Conservation (phyloP, 768 basidiomycete genomes). For the Strobilomyces confusus region DNA sequence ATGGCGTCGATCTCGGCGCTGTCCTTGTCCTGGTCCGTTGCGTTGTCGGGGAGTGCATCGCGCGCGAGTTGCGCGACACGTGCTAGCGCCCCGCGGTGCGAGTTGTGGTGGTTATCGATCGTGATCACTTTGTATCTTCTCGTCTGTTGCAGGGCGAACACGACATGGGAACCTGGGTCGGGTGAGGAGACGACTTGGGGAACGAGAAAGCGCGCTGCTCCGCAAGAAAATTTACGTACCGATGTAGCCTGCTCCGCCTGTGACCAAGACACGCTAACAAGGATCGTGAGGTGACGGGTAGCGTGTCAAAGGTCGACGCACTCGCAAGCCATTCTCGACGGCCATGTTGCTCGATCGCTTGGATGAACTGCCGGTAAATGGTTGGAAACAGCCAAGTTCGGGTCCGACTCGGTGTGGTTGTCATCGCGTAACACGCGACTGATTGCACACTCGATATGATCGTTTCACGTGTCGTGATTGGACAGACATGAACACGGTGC, state of each 20-base stretch:
- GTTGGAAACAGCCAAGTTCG: background rate
- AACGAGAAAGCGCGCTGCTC: background rate
- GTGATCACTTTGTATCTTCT: slow-evolving; percentile 90
- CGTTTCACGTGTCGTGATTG: background rate
- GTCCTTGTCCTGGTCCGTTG: slow-evolving; percentile 64
- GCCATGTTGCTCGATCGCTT: slow-evolving; percentile 21
- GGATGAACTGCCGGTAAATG: background rate
- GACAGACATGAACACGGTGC: background rate
- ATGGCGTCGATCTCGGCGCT: slow-evolving; percentile 70
- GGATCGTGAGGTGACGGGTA: slow-evolving; percentile 8
- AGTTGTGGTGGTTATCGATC: slow-evolving; percentile 95
- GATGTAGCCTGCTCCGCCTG: slow-evolving; percentile 88
- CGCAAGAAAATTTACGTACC: slow-evolving; percentile 41
- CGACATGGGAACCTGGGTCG: slow-evolving; percentile 82
- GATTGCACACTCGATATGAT: background rate
- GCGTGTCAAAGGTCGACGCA: slow-evolving; percentile 30
- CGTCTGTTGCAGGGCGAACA: slow-evolving; percentile 80
- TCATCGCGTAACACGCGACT: slow-evolving; percentile 14
- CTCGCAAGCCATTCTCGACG: slow-evolving; percentile 40
- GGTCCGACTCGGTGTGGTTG: background rate
- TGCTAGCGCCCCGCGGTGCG: slow-evolving; percentile 67
- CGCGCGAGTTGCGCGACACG: slow-evolving; percentile 79
- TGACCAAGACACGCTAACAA: slow-evolving; percentile 58
- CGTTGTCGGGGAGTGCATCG: slow-evolving; percentile 60
- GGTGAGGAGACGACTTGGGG: slow-evolving; percentile 8